Base-by-base conservation (phyloP, 2,329 filamentous ascomycete genomes). In the Diaporthe sp. region DNA sequence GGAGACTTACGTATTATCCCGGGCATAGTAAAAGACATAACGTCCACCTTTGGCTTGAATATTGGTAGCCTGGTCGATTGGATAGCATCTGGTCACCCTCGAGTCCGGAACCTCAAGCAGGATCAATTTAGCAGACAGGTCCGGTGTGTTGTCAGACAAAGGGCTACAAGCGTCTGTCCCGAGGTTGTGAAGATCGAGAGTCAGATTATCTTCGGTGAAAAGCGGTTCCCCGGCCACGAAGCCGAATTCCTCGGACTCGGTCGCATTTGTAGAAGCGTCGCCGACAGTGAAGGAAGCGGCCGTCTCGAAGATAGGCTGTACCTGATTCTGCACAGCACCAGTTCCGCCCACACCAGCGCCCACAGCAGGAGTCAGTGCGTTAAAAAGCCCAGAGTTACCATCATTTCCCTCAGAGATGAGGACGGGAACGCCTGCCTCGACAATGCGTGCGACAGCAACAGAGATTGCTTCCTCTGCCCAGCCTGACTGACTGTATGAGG, bases 81-180 rank as follows among this genome's bases (percentile, higher is more conserved):
- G 61, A 50, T 66, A 66, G 42, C 61, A 66, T 25, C 27, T 35
- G 19, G 61, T 66, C 27, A 10, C 61, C 9, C 30, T 35, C 5
- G 61, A 66, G 42, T 66, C 42, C 8, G 61, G 61, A 66, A 66
- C 61, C 30, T 66, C 61, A 44, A 68, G 44, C 25, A 72, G 61
- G 17, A 68, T 6, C 22, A 72, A 44, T 32, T 72, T 68, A 6
- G 27, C 37, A 25, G 71, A 58, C 25, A 72, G 50, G 50, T 72
- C 71, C n/a, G 71, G 58, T 17, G 61, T 72, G 13, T 27, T 51
- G 22, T 37, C 71, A 12, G 71, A 50, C 42, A 72, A 25, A 13
- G 58, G 35, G 25, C 19, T 37, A 35, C 71, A 72, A 4, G 71
- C 71, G n/a, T 72, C 56, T 17, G 47, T 35, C 9, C 61, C 61